phyloP scores from a whole-genome alignment of 1,284 basidiomycete genomes.

The Malassezia globosa region DNA sequence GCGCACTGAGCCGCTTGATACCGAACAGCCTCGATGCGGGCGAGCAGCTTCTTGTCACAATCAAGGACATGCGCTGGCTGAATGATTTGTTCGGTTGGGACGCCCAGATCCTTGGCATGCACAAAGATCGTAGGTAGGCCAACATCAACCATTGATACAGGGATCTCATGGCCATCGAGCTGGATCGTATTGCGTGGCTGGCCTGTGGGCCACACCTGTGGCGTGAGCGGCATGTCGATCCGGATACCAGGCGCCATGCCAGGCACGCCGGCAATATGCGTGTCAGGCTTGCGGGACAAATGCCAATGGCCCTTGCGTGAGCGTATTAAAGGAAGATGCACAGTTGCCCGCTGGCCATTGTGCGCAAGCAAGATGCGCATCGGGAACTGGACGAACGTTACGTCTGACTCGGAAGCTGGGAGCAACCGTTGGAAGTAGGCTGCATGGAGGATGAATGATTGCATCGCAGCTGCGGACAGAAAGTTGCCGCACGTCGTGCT shows the following conservation, averaged over 20 bases:
- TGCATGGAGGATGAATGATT: conserved; percentile 20
- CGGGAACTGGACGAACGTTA: conserved; percentile 13
- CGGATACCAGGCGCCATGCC: conserved; percentile 31
- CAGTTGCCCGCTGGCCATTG: conserved; percentile 31
- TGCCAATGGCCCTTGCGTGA: conserved; percentile 13
- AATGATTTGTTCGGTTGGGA: conserved; percentile 10
- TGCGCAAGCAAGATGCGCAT: conserved; percentile 26
- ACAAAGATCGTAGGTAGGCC: conserved; percentile 42
- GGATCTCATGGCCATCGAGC: conserved; percentile 15
- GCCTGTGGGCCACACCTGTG: conserved; percentile 22
- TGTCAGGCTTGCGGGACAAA: conserved; percentile 21
- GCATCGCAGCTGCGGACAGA: conserved; percentile 37
- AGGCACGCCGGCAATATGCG: conserved; percentile 40
- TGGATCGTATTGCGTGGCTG: conserved; percentile 22
- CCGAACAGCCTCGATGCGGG: conserved; percentile 27
- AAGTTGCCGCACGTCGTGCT: conserved; percentile 42
- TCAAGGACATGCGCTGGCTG: conserved; percentile 27
- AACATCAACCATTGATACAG: conserved; percentile 33
- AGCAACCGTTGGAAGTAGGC: conserved; percentile 5
- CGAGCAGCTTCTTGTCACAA: conserved; percentile 20
- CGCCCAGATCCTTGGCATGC: conserved; percentile 16
- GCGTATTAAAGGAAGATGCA: conserved; percentile 23
- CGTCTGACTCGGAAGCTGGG: conserved; percentile 5
- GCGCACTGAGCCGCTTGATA: conserved; percentile 20
- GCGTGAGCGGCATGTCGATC: conserved; percentile 33